Evolutionary conservation across 495 filamentous ascomycete genomes (phyloP).

Genomic region (Lophiostoma macrostomum): DNA sequence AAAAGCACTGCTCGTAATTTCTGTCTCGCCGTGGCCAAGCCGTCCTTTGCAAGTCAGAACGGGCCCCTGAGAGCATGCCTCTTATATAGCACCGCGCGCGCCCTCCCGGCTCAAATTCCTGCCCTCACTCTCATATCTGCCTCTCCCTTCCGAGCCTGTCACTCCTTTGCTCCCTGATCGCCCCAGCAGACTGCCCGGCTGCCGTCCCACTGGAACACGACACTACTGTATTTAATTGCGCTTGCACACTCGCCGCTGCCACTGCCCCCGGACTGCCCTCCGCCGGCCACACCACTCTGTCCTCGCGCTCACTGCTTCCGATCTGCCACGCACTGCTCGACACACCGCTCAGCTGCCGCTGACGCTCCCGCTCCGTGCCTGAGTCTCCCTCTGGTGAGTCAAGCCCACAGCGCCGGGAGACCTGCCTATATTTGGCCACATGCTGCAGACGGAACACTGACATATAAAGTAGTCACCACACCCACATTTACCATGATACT

Average conservation of each 20-base stretch:
- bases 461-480: conserved; percentile 21
- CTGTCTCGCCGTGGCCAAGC: conserved; percentile 26
- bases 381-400: conserved; percentile 8
- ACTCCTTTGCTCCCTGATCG: neutral
- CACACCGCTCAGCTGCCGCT: conserved; percentile 12
- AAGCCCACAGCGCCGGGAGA: neutral
- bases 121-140: conserved; percentile 5
- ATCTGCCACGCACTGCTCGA: conserved; percentile 1
- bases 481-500: conserved; percentile 32
- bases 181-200: conserved; percentile 21
- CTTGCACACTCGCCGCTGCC: conserved; percentile 19
- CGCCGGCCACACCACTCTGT: neutral
- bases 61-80: conserved; percentile 4
- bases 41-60: neutral
- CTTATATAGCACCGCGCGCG: conserved; percentile 19
- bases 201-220: conserved; percentile 19
- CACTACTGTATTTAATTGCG: conserved; percentile 20
- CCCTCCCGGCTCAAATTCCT: neutral
- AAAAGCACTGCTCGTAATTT: conserved; percentile 24
- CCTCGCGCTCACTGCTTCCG: conserved; percentile 4
- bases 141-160: neutral
- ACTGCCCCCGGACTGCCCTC: neutral
- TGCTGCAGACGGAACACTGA: conserved; percentile 14
- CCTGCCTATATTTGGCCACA: neutral
- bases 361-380: conserved; percentile 11